Conservation (phyloP, 176 grass and related monocot species). For the Phragmites australis region DNA sequence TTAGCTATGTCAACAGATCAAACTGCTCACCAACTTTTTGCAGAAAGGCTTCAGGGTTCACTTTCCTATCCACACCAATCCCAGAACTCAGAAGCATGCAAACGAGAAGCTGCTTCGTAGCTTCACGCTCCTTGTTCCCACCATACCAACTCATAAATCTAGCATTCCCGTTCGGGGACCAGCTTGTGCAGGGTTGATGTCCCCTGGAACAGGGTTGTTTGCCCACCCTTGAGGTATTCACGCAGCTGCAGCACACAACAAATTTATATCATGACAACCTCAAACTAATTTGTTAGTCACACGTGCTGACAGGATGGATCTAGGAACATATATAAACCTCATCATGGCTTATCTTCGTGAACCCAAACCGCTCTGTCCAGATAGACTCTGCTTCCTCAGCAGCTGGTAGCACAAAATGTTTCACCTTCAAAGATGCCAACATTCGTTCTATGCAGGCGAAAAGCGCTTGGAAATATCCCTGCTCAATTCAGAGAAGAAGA, state of each 20-base stretch:
- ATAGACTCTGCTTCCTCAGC: constrained; percentile 82
- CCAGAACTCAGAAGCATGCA: background rate
- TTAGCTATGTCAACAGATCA: background rate
- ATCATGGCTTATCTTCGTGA: constrained; percentile 69
- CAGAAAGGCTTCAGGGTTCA: background rate
- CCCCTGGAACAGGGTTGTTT: constrained; percentile 74
- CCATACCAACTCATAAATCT: constrained; percentile 1
- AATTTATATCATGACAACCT: constrained; percentile 18
- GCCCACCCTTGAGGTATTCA: constrained; percentile 70
- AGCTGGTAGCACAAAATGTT: constrained; percentile 85
- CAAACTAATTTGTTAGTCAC: background rate
- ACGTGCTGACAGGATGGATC: background rate
- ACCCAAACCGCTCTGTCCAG: constrained; percentile 88
- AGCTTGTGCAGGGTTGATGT: constrained; percentile 84
- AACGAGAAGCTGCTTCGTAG: background rate
- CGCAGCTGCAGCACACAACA: constrained; percentile 52
- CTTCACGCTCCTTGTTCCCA: background rate
- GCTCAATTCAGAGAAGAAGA: constrained; percentile 26
- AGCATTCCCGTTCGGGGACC: constrained; percentile 31
- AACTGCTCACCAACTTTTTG: background rate
- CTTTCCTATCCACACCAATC: constrained; percentile 10
- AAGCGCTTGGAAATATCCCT: constrained; percentile 90
- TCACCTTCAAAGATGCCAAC: constrained; percentile 66
- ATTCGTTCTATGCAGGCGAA: constrained; percentile 69
- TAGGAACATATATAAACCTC: constrained; percentile 53